Base-by-base conservation (phyloP, 2,329 filamentous ascomycete species). In the Hypoxylon sp. region DNA sequence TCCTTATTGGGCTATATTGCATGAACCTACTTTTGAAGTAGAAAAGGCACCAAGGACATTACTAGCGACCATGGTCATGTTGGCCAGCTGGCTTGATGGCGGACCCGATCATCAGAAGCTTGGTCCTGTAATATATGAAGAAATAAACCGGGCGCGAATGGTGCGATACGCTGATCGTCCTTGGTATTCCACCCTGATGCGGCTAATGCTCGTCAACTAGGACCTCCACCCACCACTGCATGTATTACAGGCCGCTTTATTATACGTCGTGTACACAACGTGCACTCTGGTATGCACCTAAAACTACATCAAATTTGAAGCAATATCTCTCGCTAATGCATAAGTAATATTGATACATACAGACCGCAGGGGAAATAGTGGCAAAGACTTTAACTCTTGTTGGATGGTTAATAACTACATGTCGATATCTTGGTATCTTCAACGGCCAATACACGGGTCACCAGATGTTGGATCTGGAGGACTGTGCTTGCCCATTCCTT, bases 71-170 rank as follows among this genome's bases (percentile, higher is more conserved):
- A 71, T 75, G 51, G 48, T 69, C 13, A 71, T 73, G 70, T 63
- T 75, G 11, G 71, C 69, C 5, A 73, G 73, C 29, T 75, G 73
- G 71, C 63, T 75, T 5, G 70, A 75, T 26, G 63, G 61, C 5
- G 73, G 70, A 17, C 26, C 17, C 5, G 71, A 75, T 11, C 72
- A 75, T 47, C 33, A 67, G 17, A 59, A 47, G 2, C 59, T 75
- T 3, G 71, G 67, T 2, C 66, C 71, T 24, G 14, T 66, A 11
- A 54, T 72, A n/a, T 71, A 69, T 26, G 66, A 75, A 9, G 71
- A 73, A 53, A 58, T 74, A 26, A 37, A 42, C n/a, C 60, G 65
- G 46, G 53, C 69, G 22, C 65, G 73, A 53, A 62, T 72, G 37
- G 73, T 75, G 54, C 37, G 54, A 19, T 39, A 42, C 2, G 24